Base-by-base conservation (phyloP, 495 filamentous ascomycete genomes). In the Penicillium robsamsonii region DNA sequence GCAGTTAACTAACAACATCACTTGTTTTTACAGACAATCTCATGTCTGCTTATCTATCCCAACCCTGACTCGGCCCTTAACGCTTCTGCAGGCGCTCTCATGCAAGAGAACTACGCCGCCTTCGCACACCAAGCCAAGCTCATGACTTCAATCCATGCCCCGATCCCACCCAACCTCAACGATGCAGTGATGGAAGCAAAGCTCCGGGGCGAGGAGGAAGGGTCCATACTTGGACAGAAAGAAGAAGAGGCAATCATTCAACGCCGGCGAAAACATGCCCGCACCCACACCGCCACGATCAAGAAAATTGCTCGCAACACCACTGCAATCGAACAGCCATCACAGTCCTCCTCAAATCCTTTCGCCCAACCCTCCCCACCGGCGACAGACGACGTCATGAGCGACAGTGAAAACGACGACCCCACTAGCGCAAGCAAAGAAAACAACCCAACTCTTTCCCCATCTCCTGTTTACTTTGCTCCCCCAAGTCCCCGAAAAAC, bases 41-140 rank as follows among this genome's bases (percentile, higher is more conserved):
- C 79, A 4, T 90, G 87, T 69, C 76, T 90, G 35, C 75, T 90
- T n/a, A 85, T 90, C 48, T 78, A 86, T 46, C 87, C 87, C 7
- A 90, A 89, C 61, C 86, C 86, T 2, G 85, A 85, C 57, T 88
- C 84, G 35, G 84, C 86, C 11, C 75, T 90, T 41, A 90, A 90
- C 62, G 81, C 83, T 12, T 75, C 78, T 13, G 84, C 87, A 6
- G 86, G 86, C 5, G 75, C 78, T 17, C 61, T 89, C 47, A 74
- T 87, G 2, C 77, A 80, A 49, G 86, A 87, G 33, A 84, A 87
- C 55, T 89, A 82, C 55, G 76, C 74, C 12, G 76, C 73, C 4
- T 90, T 84, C 66, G 75, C 79, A 47, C 76, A 79, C 44, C 77
- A 87, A 57, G 87, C 86, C 15, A 81, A 74, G 61, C 63, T 89